Conservation (phyloP, 768 basidiomycete species). For the Lactarius trivialis region DNA sequence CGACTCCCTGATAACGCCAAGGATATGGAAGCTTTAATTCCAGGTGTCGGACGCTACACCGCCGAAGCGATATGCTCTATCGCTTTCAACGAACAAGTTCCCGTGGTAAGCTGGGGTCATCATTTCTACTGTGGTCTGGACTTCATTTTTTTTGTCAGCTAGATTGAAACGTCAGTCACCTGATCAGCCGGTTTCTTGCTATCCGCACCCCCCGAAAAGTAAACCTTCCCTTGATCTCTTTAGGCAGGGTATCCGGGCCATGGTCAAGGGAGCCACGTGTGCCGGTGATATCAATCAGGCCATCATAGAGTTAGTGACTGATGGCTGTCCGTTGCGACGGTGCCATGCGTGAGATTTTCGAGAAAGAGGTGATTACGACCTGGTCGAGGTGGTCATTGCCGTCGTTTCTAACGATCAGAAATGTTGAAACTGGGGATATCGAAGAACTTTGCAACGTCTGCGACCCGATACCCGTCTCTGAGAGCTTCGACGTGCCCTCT, state of each 20-base stretch:
- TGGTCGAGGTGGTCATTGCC: not conserved
- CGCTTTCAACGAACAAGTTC: constrained; percentile 75
- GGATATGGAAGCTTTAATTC: constrained; percentile 75
- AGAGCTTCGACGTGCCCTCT: constrained; percentile 17
- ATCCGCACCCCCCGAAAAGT: constrained; percentile 77
- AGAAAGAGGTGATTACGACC: constrained; percentile 9
- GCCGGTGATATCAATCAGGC: constrained; percentile 90
- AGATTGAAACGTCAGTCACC: constrained; percentile 84
- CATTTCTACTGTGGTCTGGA: not conserved
- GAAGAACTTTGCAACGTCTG: constrained; percentile 74
- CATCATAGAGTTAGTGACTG: constrained; percentile 91
- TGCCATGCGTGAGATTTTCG: constrained; percentile 54
- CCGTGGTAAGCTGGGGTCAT: constrained; percentile 58
- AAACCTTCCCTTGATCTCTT: constrained; percentile 72
- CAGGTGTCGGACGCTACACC: constrained; percentile 85
- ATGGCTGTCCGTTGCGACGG: constrained; percentile 67
- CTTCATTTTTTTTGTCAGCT: constrained; percentile 41
- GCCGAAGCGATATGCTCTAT: constrained; percentile 83
- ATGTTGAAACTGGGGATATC: constrained; percentile 44
- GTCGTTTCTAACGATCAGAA: constrained; percentile 1
- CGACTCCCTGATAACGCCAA: constrained; percentile 72
- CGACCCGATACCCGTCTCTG: constrained; percentile 42
- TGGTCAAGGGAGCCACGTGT: constrained; percentile 52
- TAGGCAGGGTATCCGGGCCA: constrained; percentile 67
- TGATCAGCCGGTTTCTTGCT: constrained; percentile 79